Evolutionary conservation across 2,329 filamentous ascomycete genomes (phyloP), one percentile per base, ranked within the genome.

Genomic region (Xylariaceae sp.): DNA sequence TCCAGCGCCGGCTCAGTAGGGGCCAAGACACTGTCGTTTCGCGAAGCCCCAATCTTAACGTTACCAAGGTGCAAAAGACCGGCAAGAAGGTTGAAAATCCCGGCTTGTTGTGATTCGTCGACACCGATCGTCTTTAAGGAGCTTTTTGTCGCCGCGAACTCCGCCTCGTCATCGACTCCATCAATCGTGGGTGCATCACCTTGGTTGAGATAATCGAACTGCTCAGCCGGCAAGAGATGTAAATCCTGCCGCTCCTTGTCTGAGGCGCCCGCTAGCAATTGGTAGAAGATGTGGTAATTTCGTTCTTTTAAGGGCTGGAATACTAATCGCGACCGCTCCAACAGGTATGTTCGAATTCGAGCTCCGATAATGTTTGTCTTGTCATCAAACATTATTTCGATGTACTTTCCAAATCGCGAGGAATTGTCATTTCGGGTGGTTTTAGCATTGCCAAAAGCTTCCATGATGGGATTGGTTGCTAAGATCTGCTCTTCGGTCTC

Each of bases 361-460:
- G 94, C 94, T 64, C 94, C 94, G 68, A 97, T 96, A 66, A 99
- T 99, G 71, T 95, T 94, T 59, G 90, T 96, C 67, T 87, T 83
- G 60, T 89, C 84, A 74, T 97, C 91, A 72, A 99, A 99, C 90
- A 97, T 92, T 70, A 99, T 99, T 76, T 99, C 94, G 66, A 99
- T 97, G 73, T 99, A 99, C 79, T 99, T 99, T 72, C 94, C 94
- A 73, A 99, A 99, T 68, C 94, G 85, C 42, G 94, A 99, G 44
- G 94, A 99, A 75, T 99, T 99, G 75, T 99, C 94, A 76, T 99
- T 99, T 71, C 94, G 83, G 8, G 94, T 99, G n/a, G 94, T 99
- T 77, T 99, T 99, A 52, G 94, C 94, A 76, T 99, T 99, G 71
- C 94, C 94, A 69, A 99, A 99, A 35, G 94, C 92, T 82, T 99